A percentile compares a stretch with the other conserved stretches of the same genome.
Conservation (phyloP, 306 rosid species). For the Quercus engelmannii region DNA sequence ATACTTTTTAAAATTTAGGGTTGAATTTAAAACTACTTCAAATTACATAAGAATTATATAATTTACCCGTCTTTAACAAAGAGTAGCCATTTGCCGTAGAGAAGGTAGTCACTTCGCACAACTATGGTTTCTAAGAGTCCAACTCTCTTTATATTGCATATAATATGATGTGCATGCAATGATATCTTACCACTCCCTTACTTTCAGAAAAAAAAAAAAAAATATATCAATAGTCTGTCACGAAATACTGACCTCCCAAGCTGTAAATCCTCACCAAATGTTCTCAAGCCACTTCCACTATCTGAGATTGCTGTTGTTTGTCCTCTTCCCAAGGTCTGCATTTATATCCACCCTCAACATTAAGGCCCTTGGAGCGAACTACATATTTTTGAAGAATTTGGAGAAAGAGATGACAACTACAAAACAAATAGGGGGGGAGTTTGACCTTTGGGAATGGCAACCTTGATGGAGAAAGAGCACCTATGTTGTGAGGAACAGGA, state of each 20-base stretch:
- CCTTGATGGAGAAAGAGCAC: slow-evolving; percentile 27
- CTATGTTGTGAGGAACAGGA: slow-evolving; percentile 13
- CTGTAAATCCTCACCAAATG: slow-evolving; percentile 27
- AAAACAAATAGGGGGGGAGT: neutral
- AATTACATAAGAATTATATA: too few species aligned
- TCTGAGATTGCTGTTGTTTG: slow-evolving; percentile 14
- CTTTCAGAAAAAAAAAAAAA: neutral
- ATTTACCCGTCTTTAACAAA: too few species aligned
- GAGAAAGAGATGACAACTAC: slow-evolving; percentile 5
- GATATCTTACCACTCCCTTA: slow-evolving; percentile 7
- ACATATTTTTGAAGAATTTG: slow-evolving; percentile 11
- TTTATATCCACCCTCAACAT: slow-evolving; percentile 21
- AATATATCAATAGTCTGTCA: neutral
- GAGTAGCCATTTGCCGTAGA: too few species aligned
- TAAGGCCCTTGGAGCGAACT: neutral
- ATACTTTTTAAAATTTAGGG: too few species aligned
- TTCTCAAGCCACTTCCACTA: slow-evolving; percentile 18
- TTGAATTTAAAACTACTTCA: too few species aligned
- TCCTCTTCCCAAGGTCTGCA: slow-evolving; percentile 37
- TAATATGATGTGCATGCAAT: neutral
- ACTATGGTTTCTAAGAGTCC: too few species aligned
- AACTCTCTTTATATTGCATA: neutral
- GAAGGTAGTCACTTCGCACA: too few species aligned
- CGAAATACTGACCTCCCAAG: slow-evolving; percentile 42
- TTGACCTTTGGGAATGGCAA: slow-evolving; percentile 33